Evolutionary conservation across 1,139 yeast genomes (phyloP).

Genomic region (Taphrina deformans): DNA sequence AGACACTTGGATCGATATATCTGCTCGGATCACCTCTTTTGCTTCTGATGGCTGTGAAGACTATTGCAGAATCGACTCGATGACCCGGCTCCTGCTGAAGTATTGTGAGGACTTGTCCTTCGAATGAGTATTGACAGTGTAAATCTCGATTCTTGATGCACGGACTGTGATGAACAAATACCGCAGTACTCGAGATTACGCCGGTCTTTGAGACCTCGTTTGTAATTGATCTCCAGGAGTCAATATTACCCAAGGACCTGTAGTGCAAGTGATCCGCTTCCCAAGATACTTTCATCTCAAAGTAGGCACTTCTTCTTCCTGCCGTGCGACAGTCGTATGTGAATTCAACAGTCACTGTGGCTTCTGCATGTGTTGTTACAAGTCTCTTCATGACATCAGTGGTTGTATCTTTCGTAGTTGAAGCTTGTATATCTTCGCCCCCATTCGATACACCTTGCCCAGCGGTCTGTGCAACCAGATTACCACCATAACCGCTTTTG

Average conservation of each 20-base stretch:
- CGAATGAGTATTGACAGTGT: background rate
- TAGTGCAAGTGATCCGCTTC: background rate
- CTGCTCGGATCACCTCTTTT: background rate
- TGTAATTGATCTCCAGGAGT: background rate
- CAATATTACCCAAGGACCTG: background rate
- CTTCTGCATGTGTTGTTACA: background rate
- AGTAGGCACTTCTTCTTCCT: background rate
- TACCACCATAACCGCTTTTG: too few relatives aligned
- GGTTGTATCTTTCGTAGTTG: too few relatives aligned
- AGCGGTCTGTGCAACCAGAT: too few relatives aligned
- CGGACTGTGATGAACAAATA: background rate
- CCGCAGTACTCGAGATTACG: background rate
- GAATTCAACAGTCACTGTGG: background rate
- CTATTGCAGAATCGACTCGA: background rate
- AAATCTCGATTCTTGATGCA: background rate
- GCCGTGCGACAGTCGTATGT: background rate
- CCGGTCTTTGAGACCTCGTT: background rate
- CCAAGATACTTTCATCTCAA: background rate
- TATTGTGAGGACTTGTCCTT: background rate
- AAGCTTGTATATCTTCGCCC: too few relatives aligned
- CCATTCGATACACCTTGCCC: too few relatives aligned
- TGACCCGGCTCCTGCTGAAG: background rate
- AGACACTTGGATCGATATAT: too few relatives aligned
- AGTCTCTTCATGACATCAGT: too few relatives aligned
- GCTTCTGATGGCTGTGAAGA: background rate